phyloP scores from a whole-genome alignment of 305 asterid genomes.

The Rubia tinctorum region DNA sequence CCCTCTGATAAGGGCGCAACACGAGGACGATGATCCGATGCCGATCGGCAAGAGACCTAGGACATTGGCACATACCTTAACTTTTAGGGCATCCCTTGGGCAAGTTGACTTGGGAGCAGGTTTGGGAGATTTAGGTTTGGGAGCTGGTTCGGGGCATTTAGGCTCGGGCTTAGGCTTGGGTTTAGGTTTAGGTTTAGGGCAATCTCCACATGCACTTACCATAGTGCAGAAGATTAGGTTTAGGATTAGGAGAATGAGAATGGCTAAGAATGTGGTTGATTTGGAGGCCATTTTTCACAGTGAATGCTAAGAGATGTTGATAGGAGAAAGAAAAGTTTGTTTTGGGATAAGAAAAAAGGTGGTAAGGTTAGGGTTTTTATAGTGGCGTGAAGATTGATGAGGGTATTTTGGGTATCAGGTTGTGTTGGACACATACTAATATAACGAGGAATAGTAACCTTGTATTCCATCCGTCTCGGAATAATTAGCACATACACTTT shows the following conservation, averaged over 20 bases:
- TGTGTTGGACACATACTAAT: too few species aligned
- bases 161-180: slow-evolving; percentile 26
- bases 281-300: slow-evolving; percentile 31
- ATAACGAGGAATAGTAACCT: too few species aligned
- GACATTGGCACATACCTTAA: slow-evolving; percentile 18
- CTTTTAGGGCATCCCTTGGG: slow-evolving; percentile 13
- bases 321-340: background rate
- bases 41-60: background rate
- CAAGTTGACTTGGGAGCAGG: too few species aligned
- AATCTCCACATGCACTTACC: slow-evolving; percentile 43
- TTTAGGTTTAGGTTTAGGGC: slow-evolving; percentile 22
- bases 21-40: background rate
- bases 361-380: slow-evolving; percentile 15
- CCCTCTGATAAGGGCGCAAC: background rate
- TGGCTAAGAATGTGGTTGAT: slow-evolving; percentile 22
- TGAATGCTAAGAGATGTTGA: background rate
- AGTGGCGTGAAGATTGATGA: background rate
- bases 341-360: slow-evolving; percentile 9
- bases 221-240: slow-evolving; percentile 44
- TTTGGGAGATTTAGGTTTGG: background rate
- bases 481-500: too few species aligned
- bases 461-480: too few species aligned
- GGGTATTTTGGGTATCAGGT: background rate
- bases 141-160: background rate
- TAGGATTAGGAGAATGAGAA: slow-evolving; percentile 36